These are phyloP conservation scores for Cystobasidium sp. DNA, from an alignment of 1,284 basidiomycete genomes.

Conservation along the genomic window DNA sequence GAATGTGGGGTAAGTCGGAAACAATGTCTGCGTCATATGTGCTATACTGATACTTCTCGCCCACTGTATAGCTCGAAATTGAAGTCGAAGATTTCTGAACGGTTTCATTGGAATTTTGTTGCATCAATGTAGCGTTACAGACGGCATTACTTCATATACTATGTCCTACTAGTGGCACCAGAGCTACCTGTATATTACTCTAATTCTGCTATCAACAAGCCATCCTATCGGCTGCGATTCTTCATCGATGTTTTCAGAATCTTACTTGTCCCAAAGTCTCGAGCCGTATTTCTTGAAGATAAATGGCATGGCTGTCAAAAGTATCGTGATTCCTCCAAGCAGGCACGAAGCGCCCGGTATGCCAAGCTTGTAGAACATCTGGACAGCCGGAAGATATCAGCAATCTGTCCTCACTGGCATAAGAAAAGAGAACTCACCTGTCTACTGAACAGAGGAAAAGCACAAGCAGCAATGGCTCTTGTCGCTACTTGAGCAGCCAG, in stretches of 20 bases:
- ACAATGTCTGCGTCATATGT: background rate
- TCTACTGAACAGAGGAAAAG: constrained; percentile 33
- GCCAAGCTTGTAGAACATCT: constrained; percentile 42
- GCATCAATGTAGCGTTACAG: constrained; percentile 12
- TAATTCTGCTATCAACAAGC: too few species aligned
- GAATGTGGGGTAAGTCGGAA: constrained; percentile 71
- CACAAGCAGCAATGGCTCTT: constrained; percentile 29
- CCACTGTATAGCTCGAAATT: constrained; percentile 33
- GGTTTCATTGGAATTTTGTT: background rate
- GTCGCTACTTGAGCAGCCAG: constrained; percentile 33
- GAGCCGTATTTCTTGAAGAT: constrained; percentile 30
- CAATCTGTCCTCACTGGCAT: background rate
- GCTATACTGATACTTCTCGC: background rate
- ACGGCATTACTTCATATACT: constrained; percentile 3
- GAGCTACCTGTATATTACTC: background rate
- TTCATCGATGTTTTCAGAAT: background rate
- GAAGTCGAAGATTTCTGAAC: constrained; percentile 39
- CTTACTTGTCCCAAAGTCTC: constrained; percentile 7
- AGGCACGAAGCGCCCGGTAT: constrained; percentile 40
- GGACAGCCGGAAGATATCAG: background rate
- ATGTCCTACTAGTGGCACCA: constrained; percentile 1
- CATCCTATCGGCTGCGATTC: too few species aligned
- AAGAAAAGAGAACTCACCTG: background rate
- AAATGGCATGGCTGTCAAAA: constrained; percentile 40
- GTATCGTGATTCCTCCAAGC: constrained; percentile 31